These are phyloP conservation scores for Ceratocystis cubensis DNA, from an alignment of 2,329 filamentous ascomycete genomes.

Conservation along the genomic window DNA sequence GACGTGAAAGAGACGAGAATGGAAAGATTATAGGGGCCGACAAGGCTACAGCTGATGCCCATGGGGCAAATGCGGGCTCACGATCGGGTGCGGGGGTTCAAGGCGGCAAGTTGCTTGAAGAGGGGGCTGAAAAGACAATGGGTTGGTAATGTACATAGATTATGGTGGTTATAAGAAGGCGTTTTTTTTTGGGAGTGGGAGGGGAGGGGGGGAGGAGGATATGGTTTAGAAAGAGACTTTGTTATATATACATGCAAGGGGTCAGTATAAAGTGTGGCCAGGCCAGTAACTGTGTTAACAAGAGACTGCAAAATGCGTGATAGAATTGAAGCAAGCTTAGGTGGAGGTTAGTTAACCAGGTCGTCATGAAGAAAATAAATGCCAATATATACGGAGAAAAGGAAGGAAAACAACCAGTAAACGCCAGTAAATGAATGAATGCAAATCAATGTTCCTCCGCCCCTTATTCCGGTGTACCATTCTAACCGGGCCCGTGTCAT, in stretches of 20 bases:
- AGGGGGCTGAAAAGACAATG: background rate
- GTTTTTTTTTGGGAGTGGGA: background rate
- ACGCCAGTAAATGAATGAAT: slow-evolving; percentile 1
- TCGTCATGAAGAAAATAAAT: background rate
- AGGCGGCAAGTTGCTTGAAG: background rate
- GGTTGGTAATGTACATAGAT: background rate
- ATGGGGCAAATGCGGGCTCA: background rate
- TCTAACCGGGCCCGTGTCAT: background rate
- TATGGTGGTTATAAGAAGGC: background rate
- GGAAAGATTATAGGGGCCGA: slow-evolving; percentile 30
- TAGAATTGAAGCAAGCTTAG: too few relatives aligned
- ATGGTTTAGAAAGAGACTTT: too few relatives aligned
- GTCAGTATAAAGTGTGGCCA: too few relatives aligned
- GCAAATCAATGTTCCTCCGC: background rate
- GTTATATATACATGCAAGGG: too few relatives aligned
- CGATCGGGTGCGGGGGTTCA: slow-evolving; percentile 5
- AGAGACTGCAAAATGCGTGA: too few relatives aligned
- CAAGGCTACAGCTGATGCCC: background rate
- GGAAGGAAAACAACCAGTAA: background rate
- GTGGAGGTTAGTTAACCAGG: too few relatives aligned
- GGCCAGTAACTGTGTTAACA: too few relatives aligned
- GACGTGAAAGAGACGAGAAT: slow-evolving; percentile 46
- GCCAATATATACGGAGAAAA: background rate
- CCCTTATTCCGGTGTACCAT: background rate
- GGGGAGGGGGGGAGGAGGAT: too few relatives aligned